A percentile compares a stretch with the other conserved stretches of the same genome.
Conservation (phyloP, 352 stramenopile species). For the Peronospora farinosa region DNA sequence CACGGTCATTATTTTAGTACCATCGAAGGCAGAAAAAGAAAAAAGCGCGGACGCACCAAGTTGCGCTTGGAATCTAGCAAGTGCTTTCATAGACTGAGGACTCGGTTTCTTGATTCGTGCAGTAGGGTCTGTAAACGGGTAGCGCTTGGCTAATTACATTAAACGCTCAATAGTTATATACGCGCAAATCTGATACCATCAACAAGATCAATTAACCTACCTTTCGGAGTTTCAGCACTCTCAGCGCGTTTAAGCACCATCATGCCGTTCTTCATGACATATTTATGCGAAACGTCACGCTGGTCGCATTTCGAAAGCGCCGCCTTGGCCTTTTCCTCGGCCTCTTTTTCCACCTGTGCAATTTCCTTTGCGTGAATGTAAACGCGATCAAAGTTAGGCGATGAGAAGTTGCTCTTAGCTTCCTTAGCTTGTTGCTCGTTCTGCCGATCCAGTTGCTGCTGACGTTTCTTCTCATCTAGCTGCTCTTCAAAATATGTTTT, state of each 20-base stretch:
- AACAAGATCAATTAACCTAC: conserved; percentile 9
- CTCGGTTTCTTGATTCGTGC: conserved; percentile 39
- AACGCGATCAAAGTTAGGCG: conserved; percentile 41
- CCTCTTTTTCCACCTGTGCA: conserved; percentile 41
- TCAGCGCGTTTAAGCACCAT: conserved; percentile 34
- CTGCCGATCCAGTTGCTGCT: conserved; percentile 43
- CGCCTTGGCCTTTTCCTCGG: conserved; percentile 52
- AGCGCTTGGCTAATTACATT: conserved; percentile 32
- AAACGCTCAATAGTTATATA: background rate
- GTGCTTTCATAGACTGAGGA: conserved; percentile 36
- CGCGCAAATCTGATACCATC: background rate
- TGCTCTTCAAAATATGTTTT: conserved; percentile 62
- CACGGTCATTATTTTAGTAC: background rate
- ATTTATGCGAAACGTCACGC: conserved; percentile 46
- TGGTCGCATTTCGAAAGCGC: conserved; percentile 50
- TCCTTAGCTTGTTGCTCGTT: conserved; percentile 35
- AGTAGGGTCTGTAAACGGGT: conserved; percentile 57
- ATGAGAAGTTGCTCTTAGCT: conserved; percentile 48
- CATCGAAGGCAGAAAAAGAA: background rate
- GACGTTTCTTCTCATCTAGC: conserved; percentile 50
- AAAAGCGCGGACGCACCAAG: conserved; percentile 28
- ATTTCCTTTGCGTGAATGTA: conserved; percentile 53
- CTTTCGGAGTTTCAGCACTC: conserved; percentile 7
- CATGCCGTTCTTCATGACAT: conserved; percentile 60
- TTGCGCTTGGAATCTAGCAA: conserved; percentile 53